Evolutionary conservation across 2,329 filamentous ascomycete genomes (phyloP).

Genomic region (Chalara sp.): DNA sequence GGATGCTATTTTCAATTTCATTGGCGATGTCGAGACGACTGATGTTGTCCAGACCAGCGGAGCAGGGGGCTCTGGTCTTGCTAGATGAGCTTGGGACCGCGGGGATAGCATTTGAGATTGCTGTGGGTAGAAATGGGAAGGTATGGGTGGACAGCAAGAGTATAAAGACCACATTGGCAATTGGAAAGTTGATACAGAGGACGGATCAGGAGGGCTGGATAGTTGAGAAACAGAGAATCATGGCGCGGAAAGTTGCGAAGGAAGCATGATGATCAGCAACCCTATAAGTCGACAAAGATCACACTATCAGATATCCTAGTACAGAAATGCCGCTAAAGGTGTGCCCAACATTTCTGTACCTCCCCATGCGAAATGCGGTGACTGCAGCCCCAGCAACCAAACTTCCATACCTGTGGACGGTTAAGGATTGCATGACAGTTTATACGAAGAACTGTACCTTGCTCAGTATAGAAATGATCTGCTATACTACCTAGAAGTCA

Average conservation of each 20-base stretch:
- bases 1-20: constrained; percentile 80
- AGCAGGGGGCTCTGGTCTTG: constrained; percentile 61
- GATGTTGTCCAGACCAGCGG: constrained; percentile 55
- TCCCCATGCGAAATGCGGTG: too few relatives aligned
- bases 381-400: too few relatives aligned
- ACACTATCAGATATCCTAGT: too few relatives aligned
- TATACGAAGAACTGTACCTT: too few relatives aligned
- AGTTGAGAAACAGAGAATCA: constrained; percentile 61
- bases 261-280: constrained; percentile 10
- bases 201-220: constrained; percentile 64
- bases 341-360: too few relatives aligned
- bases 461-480: too few relatives aligned
- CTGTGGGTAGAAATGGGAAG: constrained; percentile 84
- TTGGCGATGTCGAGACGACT: constrained; percentile 75
- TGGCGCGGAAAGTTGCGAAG: constrained; percentile 52
- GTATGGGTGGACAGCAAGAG: constrained; percentile 85
- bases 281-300: too few relatives aligned
- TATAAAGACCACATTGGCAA: constrained; percentile 64
- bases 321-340: too few relatives aligned
- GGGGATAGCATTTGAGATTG: constrained; percentile 85
- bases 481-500: too few relatives aligned
- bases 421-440: too few relatives aligned
- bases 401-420: too few relatives aligned
- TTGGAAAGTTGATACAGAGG: constrained; percentile 71
- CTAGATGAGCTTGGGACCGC: constrained; percentile 71